Conservation (phyloP, 2,329 filamentous ascomycete genomes). For the Trichoderma endophyticum region DNA sequence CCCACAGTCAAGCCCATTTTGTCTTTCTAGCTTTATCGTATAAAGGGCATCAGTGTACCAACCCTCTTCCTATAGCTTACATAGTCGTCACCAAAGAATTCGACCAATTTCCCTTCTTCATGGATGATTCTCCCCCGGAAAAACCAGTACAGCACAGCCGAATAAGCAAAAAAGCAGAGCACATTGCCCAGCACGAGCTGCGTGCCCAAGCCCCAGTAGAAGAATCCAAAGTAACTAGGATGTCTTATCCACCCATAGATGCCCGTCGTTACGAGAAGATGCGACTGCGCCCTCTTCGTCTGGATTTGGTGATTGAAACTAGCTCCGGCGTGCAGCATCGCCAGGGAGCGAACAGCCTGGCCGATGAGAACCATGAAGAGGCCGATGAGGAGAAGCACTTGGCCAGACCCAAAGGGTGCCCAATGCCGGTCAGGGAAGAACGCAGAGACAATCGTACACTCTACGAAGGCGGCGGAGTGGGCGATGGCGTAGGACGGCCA, state of each 20-base stretch:
- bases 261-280: conserved; percentile 78
- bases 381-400: conserved; percentile 52
- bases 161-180: conserved; percentile 72
- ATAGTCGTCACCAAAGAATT: conserved; percentile 85
- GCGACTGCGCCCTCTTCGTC: conserved; percentile 61
- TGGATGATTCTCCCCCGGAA: conserved; percentile 70
- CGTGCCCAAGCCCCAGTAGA: conserved; percentile 96
- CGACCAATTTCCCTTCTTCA: conserved; percentile 74
- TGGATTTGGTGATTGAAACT: conserved; percentile 93
- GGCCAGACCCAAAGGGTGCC: conserved; percentile 44
- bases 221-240: conserved; percentile 96
- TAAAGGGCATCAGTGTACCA: conserved; percentile 75
- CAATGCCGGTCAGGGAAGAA: conserved; percentile 51
- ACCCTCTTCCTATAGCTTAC: conserved; percentile 67
- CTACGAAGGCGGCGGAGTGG: conserved; percentile 69
- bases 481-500: conserved; percentile 81
- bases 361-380: conserved; percentile 63
- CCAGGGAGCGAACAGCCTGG: conserved; percentile 71
- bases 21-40: conserved; percentile 24
- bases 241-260: conserved; percentile 76
- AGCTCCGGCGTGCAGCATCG: conserved; percentile 84
- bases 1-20: background rate
- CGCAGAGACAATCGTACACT: conserved; percentile 62
- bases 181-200: conserved; percentile 86
- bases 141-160: conserved; percentile 77